These are phyloP conservation scores for Mycena albidolilacea DNA, from an alignment of 768 basidiomycete genomes.

Conservation along the genomic window DNA sequence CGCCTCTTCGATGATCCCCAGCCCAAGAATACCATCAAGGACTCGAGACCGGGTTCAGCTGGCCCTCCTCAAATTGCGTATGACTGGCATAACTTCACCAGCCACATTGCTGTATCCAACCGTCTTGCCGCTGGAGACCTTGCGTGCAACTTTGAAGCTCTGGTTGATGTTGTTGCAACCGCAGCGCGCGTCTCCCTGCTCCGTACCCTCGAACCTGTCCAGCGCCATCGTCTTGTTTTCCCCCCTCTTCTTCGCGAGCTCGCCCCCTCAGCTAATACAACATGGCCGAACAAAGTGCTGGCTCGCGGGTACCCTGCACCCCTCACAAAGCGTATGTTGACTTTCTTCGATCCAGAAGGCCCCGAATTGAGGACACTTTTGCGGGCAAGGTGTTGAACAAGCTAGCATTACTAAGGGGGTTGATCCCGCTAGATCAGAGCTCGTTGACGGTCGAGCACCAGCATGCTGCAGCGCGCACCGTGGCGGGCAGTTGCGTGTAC, in stretches of 20 bases:
- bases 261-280: conserved; percentile 48
- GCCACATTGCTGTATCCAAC: conserved; percentile 28
- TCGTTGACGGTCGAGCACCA: conserved; percentile 28
- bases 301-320: conserved; percentile 52
- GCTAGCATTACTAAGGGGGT: conserved; percentile 62
- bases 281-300: conserved; percentile 53
- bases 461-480: conserved; percentile 43
- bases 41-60: conserved; percentile 2
- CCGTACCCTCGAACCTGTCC: conserved; percentile 10
- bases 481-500: conserved; percentile 54
- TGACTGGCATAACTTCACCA: conserved; percentile 37
- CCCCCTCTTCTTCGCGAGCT: conserved; percentile 35
- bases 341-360: conserved; percentile 43
- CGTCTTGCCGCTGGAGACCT: conserved; percentile 21
- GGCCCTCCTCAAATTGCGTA: conserved; percentile 38
- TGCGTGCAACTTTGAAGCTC: conserved; percentile 32
- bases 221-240: conserved; percentile 19
- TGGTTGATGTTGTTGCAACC: conserved; percentile 42
- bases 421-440: conserved; percentile 46
- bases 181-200: conserved; percentile 21
- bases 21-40: conserved; percentile 41
- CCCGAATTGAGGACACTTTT: conserved; percentile 43
- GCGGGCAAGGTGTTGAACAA: conserved; percentile 56
- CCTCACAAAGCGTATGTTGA: conserved; percentile 46
- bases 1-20: conserved; percentile 66